Evolutionary conservation across 2,329 filamentous ascomycete genomes (phyloP).

Genomic region (Huntiella omanensis): DNA sequence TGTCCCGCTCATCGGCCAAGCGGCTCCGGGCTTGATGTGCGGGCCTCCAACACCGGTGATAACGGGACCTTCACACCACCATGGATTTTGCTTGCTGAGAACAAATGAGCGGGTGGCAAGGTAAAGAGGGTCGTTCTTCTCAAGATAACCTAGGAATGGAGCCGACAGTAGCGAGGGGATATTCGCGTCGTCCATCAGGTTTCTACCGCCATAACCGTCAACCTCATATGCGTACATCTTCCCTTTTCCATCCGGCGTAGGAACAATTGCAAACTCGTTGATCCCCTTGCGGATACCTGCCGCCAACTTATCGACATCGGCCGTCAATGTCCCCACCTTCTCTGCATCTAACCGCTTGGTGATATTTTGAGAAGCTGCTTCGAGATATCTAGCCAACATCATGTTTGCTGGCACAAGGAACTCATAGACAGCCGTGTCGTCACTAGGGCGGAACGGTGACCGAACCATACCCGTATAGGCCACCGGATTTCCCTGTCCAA

Average conservation of each 20-base stretch:
- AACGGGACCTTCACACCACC: conserved; percentile 46
- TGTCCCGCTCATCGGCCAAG: conserved; percentile 38
- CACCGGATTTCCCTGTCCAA: conserved; percentile 62
- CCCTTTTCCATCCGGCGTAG: conserved; percentile 21
- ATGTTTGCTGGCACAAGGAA: conserved; percentile 83
- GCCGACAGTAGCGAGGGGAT: conserved; percentile 47
- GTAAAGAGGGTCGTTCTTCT: conserved; percentile 44
- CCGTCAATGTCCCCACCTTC: conserved; percentile 38
- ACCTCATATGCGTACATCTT: conserved; percentile 63
- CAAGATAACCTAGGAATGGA: conserved; percentile 43
- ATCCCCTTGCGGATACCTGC: conserved; percentile 48
- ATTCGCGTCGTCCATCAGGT: conserved; percentile 56
- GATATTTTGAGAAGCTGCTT: conserved; percentile 25
- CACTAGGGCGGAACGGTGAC: conserved; percentile 76
- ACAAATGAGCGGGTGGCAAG: conserved; percentile 66
- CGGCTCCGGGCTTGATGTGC: conserved; percentile 40
- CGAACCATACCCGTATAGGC: conserved; percentile 61
- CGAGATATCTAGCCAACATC: conserved; percentile 53
- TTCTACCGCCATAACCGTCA: conserved; percentile 49
- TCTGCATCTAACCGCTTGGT: conserved; percentile 18
- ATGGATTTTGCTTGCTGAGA: conserved; percentile 58
- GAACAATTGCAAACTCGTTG: conserved; percentile 50
- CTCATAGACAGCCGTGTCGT: conserved; percentile 71
- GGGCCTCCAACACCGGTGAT: conserved; percentile 57
- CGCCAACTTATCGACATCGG: conserved; percentile 37